Evolutionary conservation across 805 yeast genomes (phyloP), one percentile per base, ranked within the genome.

Genomic region (Metschnikowia matae): DNA sequence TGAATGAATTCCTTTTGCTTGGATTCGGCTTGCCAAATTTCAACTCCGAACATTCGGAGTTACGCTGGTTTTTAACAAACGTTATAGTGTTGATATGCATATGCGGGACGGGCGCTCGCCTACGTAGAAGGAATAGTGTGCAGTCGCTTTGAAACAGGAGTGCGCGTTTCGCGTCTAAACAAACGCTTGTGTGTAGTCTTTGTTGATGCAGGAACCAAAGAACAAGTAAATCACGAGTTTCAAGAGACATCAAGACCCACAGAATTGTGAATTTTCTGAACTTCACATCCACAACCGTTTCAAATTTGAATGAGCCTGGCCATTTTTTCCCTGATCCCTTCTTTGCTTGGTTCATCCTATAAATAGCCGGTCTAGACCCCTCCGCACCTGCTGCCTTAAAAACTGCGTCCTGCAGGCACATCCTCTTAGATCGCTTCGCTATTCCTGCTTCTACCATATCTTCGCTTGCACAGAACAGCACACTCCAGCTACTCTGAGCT

Each of bases 301-400:
- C 15, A 37, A 14, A 21, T 3, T n/a, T 6, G n/a, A 20, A 37
- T 37, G 23, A 20, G 0, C 2, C 23, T 6, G 32, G 31, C 18
- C 14, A 3, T 10, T 14, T 6, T 17, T n/a, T 13, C 29, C 18
- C 10, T 23, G 15, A 3, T n/a, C 35, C 8, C 15, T 14, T n/a
- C 11, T 20, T 11, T 11, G 20, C 7, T 7, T 5, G 18, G 20
- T 10, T 2, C 6, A 10, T 7, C 31, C 40, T 17, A 35, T 11
- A 35, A 44, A 23, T 35, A 44, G 40, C 46, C 33, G 46, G 32
- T 44, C 46, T 44, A 44, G 46, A 23, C 39, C 32, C 40, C n/a
- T 36, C 40, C 46, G 46, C 46, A 34, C 46, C 20, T 35, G 17
- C 40, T n/a, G 29, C 43, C 34, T 40, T 21, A n/a, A 20, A n/a